Base-by-base conservation (phyloP, 352 stramenopile species). In the Thalassiosira oceanica region DNA sequence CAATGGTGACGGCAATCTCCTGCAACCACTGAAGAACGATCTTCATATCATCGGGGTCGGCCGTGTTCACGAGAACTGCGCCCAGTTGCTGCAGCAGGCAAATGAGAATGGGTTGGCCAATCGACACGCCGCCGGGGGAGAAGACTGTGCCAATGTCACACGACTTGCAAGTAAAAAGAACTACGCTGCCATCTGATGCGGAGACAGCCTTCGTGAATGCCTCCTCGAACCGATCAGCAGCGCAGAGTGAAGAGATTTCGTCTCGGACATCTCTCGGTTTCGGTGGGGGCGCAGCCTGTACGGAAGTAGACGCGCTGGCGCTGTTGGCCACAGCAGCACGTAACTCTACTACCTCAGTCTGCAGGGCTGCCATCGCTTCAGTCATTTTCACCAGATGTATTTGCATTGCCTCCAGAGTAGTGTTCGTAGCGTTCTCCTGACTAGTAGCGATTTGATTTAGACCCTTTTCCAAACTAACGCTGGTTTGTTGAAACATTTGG, bases 81-180 rank as follows among this genome's bases (percentile, higher is more conserved):
- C 78, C 78, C 7, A 92, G 58, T 43, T 92, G 80, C 44, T 90
- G 83, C 73, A 90, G 78, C 33, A 92, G 51, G 54, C 78, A 90
- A 4, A 92, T 55, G 27, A 92, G 63, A 45, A 90, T 85, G 3
- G 77, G 64, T 57, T 89, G 83, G 60, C 67, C 84, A 10, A 92
- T 49, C 8, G 36, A 20, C 3, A 75, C 48, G 35, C 11, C 39
- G 13, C 52, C 55, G 15, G 69, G 61, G 43, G 62, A 65, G 28
- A 92, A 70, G 1, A 89, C 78, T 21, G 50, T 46, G 5, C 35
- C 49, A 2, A 82, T 27, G 43, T 89, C 56, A 4, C 77, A 61
- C 35, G 69, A 53, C 33, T 71, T 78, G 53, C 83, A 92, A 18
- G 51, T 64, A 44, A 83, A 90, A 0, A 92, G 18, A 13, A 78